Evolutionary conservation across 352 stramenopile species (phyloP), one percentile per base, ranked within the genome.

Genomic region (Pythium brachiatum): DNA sequence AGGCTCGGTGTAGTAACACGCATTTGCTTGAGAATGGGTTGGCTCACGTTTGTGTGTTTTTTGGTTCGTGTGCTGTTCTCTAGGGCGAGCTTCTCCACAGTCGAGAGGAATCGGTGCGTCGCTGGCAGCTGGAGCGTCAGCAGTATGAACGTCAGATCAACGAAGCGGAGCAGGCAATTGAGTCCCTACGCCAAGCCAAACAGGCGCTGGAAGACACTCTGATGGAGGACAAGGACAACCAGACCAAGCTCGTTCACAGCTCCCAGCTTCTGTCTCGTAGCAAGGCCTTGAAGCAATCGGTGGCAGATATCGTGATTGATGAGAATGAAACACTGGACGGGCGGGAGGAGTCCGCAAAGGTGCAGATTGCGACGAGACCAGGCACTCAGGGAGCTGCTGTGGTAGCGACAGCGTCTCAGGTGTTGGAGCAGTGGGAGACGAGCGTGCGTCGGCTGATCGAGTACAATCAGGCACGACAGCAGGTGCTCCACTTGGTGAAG

Each of bases 51-150:
- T 51, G 58, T 57, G 31, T 46, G 1, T 55, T 46, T 46, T 8
- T 60, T 52, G 47, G 47, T 46, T 54, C 26, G 5, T 64, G 43
- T 62, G 46, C 20, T 23, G 11, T 48, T 53, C 0, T 50, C 21
- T 50, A 92, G 80, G 77, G 81, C 18, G 78, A 90, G 60, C 53
- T 90, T 6, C 56, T 78, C 53, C 81, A 86, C 59, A 62, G 57
- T 34, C 81, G 76, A 20, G 83, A 90, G 64, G 81, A 90, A 62
- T 79, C 77, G 23, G 78, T 70, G 39, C 69, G 78, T 20, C 78
- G 81, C 12, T 92, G 83, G 83, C 68, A 85, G 39, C 50, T 90
- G 36, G 83, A 92, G 55, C 78, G 79, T 7, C 76, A 90, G 57
- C 78, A 83, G 50, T 90, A 88, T 55, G 81, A 90, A 52, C 74